phyloP scores from a whole-genome alignment of 2,329 filamentous ascomycete species.

The Penicillium glabrum region DNA sequence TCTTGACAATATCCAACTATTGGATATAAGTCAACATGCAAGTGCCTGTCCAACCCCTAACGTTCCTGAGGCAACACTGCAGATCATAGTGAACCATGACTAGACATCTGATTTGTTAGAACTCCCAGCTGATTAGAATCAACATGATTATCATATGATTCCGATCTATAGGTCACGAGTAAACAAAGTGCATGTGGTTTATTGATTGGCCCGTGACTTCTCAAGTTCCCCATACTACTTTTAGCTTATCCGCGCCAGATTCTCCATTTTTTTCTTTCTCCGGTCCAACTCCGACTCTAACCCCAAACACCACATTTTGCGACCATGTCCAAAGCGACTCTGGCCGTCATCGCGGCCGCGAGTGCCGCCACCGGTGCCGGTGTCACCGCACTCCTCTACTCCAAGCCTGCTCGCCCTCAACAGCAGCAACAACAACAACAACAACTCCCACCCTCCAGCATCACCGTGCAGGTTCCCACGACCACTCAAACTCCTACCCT shows the following conservation, averaged over 20 bases:
- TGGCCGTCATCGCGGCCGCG: constrained; percentile 73
- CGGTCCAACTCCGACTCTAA: neutral
- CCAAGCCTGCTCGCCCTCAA: constrained; percentile 39
- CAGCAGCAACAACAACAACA: constrained; percentile 25
- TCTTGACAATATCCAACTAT: too few species aligned
- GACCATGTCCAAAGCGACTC: constrained; percentile 73
- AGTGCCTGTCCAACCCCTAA: neutral
- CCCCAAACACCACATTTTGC: neutral
- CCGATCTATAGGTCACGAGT: constrained; percentile 1
- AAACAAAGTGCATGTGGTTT: neutral
- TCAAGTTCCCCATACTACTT: constrained; percentile 9
- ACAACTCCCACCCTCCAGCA: constrained; percentile 31
- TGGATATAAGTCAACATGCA: neutral
- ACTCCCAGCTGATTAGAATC: neutral
- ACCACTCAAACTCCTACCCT: constrained; percentile 24
- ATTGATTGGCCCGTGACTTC: constrained; percentile 25
- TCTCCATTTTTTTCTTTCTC: neutral
- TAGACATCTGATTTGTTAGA: neutral
- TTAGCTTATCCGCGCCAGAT: neutral
- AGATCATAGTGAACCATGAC: neutral
- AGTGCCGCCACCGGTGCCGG: constrained; percentile 76
- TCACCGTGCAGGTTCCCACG: constrained; percentile 30
- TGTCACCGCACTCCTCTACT: constrained; percentile 67
- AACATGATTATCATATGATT: neutral
- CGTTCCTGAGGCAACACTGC: neutral